Evolutionary conservation across 129 eudicot species (phyloP).

Genomic region (Flaveria sonorensis): DNA sequence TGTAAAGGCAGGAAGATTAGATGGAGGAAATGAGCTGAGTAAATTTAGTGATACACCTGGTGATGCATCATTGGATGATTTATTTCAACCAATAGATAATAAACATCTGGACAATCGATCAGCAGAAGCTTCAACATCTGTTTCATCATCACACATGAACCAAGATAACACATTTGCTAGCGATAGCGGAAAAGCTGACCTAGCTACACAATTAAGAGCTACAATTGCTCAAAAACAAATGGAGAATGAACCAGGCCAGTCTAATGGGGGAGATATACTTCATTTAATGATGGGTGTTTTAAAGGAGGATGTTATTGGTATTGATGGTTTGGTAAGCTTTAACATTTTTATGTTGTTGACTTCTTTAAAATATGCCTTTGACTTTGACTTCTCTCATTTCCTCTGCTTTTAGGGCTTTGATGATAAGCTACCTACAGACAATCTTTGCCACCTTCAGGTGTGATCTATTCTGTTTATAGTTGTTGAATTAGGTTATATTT

Average conservation of each 20-base stretch:
- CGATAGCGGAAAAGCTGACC: constrained; percentile 62
- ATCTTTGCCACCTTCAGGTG: constrained; percentile 87
- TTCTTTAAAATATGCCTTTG: constrained; percentile 19
- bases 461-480: constrained; percentile 6
- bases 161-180: constrained; percentile 41
- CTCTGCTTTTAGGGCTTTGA: constrained; percentile 69
- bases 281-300: constrained; percentile 83
- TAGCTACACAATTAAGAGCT: constrained; percentile 82
- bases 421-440: constrained; percentile 89
- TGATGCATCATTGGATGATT: constrained; percentile 94
- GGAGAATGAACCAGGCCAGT: constrained; percentile 74
- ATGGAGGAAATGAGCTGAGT: constrained; percentile 70
- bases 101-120: constrained; percentile 46
- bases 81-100: constrained; percentile 71
- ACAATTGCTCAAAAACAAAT: constrained; percentile 88
- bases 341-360: constrained; percentile 19
- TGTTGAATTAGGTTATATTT: constrained; percentile 18
- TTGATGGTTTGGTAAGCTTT: constrained; percentile 73
- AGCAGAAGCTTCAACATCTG: constrained; percentile 77
- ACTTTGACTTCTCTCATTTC: constrained; percentile 13
- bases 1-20: constrained; percentile 44
- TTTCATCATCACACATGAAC: constrained; percentile 58
- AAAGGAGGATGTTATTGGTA: constrained; percentile 83
- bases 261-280: constrained; percentile 75
- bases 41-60: constrained; percentile 94